phyloP scores from a whole-genome alignment of 148 eudicot genomes.

The Rhododendron griersonianum region DNA sequence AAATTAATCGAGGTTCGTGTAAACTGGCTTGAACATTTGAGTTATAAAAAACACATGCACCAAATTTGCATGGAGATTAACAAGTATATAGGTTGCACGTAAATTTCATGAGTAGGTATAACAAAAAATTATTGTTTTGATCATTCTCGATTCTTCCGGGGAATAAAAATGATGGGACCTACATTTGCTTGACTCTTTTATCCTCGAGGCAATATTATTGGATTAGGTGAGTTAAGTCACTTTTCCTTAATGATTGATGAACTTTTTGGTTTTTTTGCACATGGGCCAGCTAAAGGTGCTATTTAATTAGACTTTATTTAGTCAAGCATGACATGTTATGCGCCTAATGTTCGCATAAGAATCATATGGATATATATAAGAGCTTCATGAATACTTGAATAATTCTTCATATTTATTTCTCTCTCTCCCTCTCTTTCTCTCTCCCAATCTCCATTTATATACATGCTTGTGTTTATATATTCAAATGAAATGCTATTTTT shows the following conservation, averaged over 20 bases:
- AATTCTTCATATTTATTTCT: not conserved
- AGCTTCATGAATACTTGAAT: not conserved
- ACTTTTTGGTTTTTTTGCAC: not conserved
- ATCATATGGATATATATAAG: not conserved
- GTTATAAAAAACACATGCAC: not conserved
- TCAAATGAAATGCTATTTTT: not conserved
- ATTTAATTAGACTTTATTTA: not conserved
- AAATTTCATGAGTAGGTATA: not conserved
- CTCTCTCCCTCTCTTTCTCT: not conserved
- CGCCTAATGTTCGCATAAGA: not conserved
- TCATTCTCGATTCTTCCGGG: not conserved
- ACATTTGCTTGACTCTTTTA: not conserved
- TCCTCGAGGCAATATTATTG: constrained; percentile 1
- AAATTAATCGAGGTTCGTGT: too few species aligned
- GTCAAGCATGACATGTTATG: not conserved
- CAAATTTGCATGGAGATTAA: not conserved
- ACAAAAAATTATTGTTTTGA: not conserved
- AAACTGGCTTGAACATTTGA: too few species aligned
- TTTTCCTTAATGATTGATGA: not conserved
- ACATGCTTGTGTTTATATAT: not conserved
- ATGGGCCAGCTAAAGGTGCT: not conserved
- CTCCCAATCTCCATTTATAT: not conserved
- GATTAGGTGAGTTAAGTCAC: not conserved
- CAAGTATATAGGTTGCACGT: not conserved
- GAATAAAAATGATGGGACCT: not conserved